phyloP scores from a whole-genome alignment of 768 basidiomycete genomes.

The Suillus plorans region DNA sequence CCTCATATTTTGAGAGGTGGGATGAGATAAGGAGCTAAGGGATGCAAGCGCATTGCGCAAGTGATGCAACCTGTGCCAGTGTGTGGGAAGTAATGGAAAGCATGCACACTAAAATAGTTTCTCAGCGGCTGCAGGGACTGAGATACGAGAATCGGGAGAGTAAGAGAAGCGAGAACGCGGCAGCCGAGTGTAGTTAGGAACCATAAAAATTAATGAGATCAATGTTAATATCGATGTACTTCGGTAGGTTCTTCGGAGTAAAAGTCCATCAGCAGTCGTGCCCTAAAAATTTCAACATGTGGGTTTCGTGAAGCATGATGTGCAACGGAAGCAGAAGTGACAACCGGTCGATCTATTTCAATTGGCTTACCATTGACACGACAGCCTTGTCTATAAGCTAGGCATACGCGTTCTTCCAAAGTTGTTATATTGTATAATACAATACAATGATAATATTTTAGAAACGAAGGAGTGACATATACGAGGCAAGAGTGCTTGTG shows the following conservation, averaged over 20 bases:
- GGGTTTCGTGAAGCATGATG: neutral
- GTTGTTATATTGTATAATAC: neutral
- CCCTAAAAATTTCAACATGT: neutral
- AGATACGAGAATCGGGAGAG: conserved; percentile 5
- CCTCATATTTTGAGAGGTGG: conserved; percentile 45
- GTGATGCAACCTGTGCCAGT: neutral
- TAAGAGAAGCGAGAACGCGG: neutral
- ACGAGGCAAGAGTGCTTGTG: neutral
- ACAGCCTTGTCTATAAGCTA: neutral
- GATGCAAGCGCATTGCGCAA: neutral
- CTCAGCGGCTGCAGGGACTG: conserved; percentile 1
- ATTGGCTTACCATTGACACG: neutral
- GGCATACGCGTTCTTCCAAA: neutral
- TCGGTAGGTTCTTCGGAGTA: neutral
- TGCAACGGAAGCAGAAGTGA: neutral
- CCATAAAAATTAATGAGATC: neutral
- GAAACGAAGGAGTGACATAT: neutral
- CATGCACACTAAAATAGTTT: conserved; percentile 3
- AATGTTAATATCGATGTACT: neutral
- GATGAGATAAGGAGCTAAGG: conserved; percentile 1
- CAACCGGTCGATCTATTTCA: neutral
- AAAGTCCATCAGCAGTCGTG: neutral
- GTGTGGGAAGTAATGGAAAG: conserved; percentile 5
- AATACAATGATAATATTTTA: neutral
- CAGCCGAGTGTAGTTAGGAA: neutral